Evolutionary conservation across 345 rosid genomes (phyloP).

Genomic region (Chamaenerion angustifolium): DNA sequence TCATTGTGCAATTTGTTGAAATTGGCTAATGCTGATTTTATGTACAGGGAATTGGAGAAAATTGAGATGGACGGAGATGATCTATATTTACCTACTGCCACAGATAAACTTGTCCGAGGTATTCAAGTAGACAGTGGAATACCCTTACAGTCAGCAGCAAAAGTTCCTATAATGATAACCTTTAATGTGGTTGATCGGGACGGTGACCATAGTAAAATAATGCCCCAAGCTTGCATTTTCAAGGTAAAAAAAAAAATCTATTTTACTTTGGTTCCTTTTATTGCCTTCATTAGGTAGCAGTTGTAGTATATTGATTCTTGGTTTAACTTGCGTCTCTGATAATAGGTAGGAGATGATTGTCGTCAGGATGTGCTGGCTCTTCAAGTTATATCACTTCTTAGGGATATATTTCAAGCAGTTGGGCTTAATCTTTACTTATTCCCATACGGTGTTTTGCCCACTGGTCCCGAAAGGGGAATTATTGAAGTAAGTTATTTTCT

Average conservation of each 20-base stretch:
- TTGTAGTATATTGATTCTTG: not conserved
- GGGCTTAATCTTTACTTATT: conserved; percentile 79
- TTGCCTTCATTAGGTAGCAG: not conserved
- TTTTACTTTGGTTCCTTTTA: not conserved
- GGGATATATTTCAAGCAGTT: conserved; percentile 80
- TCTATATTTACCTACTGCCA: conserved; percentile 91
- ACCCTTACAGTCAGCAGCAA: conserved; percentile 96
- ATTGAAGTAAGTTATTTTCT: conserved; percentile 54
- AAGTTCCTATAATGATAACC: conserved; percentile 92
- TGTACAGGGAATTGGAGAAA: conserved; percentile 75
- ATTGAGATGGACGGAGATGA: conserved; percentile 78
- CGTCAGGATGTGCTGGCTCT: conserved; percentile 99
- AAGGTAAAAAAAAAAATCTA: conserved; percentile 51
- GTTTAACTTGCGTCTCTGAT: conserved; percentile 10
- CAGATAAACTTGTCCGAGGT: conserved; percentile 81
- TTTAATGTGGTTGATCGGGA: conserved; percentile 84
- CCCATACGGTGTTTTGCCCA: conserved; percentile 99
- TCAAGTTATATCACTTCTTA: conserved; percentile 88
- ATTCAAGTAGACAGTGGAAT: conserved; percentile 89
- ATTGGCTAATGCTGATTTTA: conserved; percentile 5
- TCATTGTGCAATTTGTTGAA: conserved; percentile 6
- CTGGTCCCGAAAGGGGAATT: conserved; percentile 90
- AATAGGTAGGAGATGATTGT: conserved; percentile 98
- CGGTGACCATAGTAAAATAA: conserved; percentile 45
- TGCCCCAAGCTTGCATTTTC: conserved; percentile 94